Base-by-base conservation (phyloP, 495 filamentous ascomycete species). In the Baudoinia panamericana region DNA sequence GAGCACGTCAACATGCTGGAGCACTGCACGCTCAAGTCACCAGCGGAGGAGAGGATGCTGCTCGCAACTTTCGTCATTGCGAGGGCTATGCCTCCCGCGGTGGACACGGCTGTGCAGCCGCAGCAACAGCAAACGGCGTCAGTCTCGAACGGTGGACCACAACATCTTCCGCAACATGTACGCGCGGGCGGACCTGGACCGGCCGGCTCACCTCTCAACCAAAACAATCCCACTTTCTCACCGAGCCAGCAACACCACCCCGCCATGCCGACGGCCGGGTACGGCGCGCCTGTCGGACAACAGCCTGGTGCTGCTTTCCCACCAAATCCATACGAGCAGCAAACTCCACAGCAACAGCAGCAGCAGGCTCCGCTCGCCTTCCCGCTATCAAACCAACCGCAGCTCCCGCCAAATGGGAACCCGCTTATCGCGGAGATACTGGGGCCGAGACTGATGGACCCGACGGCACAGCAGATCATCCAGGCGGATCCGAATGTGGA, bases 1-100 rank as follows among this genome's bases (percentile, higher is more conserved):
- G 79, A 84, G 30, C 88, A 90, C 51, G 69, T 93, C 48, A 68
- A 78, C 38, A 75, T 85, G 40, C 59, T 94, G 13, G 78, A 76
- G 41, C 31, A 84, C 45, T 79, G 80, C 57, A 67, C 69, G 20
- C 66, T 88, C 36, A 78, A 84, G 22, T 66, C 72, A 37, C 71
- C 75, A 21, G 38, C 55, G 11, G 60, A 73, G 0, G 74, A 84
- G 43, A 78, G 79, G 7, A 71, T 81, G 58, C 67, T 94, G 19
- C 68, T 93, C 12, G 69, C 81, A 37, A 76, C 81, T 7, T 80
- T 92, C 45, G 82, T 90, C 2, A 37, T 54, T 9, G 24, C 22
- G 20, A 28, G 46, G n/a, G 40, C 41, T n/a, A n/a, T n/a, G n/a
- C n/a, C n/a, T n/a, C n/a, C n/a, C n/a, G 30, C 20, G 29, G 26